These are phyloP conservation scores for Globisporangium canariense DNA, from an alignment of 352 stramenopile genomes.

Conservation along the genomic window DNA sequence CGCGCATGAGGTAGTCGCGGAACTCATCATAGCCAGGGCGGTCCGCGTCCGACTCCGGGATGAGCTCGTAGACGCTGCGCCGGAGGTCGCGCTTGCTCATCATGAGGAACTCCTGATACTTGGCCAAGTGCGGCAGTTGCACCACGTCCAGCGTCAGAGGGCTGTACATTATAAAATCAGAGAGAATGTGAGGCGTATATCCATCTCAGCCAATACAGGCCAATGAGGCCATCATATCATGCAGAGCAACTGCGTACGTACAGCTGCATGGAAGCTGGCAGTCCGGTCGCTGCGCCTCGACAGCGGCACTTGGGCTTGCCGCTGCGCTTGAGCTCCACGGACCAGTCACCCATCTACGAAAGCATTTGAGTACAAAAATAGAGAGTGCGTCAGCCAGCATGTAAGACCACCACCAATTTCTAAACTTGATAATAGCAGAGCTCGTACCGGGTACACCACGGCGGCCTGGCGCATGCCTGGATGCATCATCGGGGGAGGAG, in stretches of 20 bases:
- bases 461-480: constrained; percentile 6
- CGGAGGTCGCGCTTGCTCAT: constrained; percentile 44
- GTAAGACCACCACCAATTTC: not conserved
- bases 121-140: constrained; percentile 53
- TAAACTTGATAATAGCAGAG: not conserved
- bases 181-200: not conserved
- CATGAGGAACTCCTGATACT: constrained; percentile 66
- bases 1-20: constrained; percentile 54
- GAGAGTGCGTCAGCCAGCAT: not conserved
- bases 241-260: constrained; percentile 3
- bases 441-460: constrained; percentile 16
- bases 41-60: constrained; percentile 53
- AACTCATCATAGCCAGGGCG: constrained; percentile 58
- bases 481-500: not conserved
- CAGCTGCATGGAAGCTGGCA: constrained; percentile 20
- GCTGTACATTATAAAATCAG: constrained; percentile 23
- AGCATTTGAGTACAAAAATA: constrained; percentile 14
- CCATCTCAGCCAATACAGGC: not conserved
- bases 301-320: constrained; percentile 49
- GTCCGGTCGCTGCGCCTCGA: constrained; percentile 27
- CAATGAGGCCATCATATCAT: not conserved
- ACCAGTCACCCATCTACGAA: constrained; percentile 28
- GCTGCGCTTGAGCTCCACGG: constrained; percentile 51
- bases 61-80: constrained; percentile 66
- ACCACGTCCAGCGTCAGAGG: constrained; percentile 61